Evolutionary conservation across 441 rosid genomes (phyloP).

Genomic region (Jatropha podagrica): DNA sequence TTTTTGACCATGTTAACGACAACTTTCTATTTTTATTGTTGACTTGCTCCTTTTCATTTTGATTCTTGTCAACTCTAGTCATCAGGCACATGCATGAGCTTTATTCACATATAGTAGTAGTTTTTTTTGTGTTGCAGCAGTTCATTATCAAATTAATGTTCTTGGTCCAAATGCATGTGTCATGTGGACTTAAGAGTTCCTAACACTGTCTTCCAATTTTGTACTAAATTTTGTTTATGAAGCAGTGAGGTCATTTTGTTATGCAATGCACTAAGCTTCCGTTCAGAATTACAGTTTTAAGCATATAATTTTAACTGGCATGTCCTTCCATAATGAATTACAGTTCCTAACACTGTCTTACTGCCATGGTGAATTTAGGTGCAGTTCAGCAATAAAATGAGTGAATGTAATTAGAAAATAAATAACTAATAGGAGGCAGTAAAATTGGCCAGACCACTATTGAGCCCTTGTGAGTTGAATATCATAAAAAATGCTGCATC

Average conservation of each 20-base stretch:
- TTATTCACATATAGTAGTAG: not conserved
- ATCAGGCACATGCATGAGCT: not conserved
- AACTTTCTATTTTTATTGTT: not conserved
- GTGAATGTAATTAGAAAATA: not conserved
- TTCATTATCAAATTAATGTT: not conserved
- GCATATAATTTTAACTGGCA: not conserved
- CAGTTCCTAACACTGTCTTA: too few species aligned
- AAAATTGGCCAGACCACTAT: not conserved
- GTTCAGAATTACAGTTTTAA: conserved; percentile 6
- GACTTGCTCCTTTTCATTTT: not conserved
- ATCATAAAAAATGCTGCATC: not conserved
- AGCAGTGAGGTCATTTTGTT: not conserved
- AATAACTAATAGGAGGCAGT: not conserved
- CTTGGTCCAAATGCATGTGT: not conserved
- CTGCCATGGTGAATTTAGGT: not conserved
- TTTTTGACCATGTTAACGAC: not conserved
- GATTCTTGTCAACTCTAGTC: not conserved
- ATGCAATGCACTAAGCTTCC: not conserved
- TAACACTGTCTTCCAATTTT: not conserved
- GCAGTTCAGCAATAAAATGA: not conserved
- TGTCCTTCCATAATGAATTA: not conserved
- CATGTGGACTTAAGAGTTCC: not conserved
- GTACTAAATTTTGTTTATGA: not conserved
- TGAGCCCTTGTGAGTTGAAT: not conserved
- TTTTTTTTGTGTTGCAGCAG: not conserved